Percentiles rank a stretch among this genome's conserved stretches.
phyloP scores from a whole-genome alignment of 2,329 filamentous ascomycete species.

The Cladobotryum protrusum region DNA sequence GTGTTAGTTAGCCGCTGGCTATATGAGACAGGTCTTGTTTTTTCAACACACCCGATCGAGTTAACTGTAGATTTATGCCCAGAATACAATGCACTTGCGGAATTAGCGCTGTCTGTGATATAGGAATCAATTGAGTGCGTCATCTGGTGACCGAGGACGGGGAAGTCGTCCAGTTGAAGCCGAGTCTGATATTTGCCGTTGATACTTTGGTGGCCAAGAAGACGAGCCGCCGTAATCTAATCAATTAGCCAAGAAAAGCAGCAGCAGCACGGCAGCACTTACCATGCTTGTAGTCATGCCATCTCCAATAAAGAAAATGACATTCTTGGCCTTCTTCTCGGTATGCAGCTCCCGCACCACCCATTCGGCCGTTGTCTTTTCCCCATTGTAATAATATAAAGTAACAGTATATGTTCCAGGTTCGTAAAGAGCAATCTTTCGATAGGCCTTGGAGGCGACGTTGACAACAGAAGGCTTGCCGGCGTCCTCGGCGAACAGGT shows the following conservation, averaged over 20 bases:
- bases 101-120: conserved; percentile 84
- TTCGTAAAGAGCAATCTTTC: conserved; percentile 68
- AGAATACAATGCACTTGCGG: conserved; percentile 71
- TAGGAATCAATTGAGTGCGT: conserved; percentile 79
- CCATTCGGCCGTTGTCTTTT: conserved; percentile 70
- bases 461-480: conserved; percentile 66
- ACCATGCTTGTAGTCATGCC: conserved; percentile 69
- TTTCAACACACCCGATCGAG: conserved; percentile 57
- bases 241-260: background rate
- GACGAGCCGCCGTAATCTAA: conserved; percentile 66
- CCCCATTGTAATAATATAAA: conserved; percentile 66
- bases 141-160: conserved; percentile 82
- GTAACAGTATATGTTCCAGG: conserved; percentile 74
- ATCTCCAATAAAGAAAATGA: conserved; percentile 77
- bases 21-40: no score
- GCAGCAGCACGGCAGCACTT: background rate
- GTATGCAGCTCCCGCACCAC: conserved; percentile 64
- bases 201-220: conserved; percentile 74
- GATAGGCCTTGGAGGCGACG: conserved; percentile 73
- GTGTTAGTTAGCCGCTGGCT: conserved; percentile 5
- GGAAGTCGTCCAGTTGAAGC: conserved; percentile 76
- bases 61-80: conserved; percentile 83
- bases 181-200: conserved; percentile 76
- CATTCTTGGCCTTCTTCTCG: conserved; percentile 73
- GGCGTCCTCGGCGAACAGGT: conserved; percentile 71